Evolutionary conservation across 2,329 filamentous ascomycete genomes (phyloP), one percentile per base, ranked within the genome.

Genomic region (Phoma sp.): DNA sequence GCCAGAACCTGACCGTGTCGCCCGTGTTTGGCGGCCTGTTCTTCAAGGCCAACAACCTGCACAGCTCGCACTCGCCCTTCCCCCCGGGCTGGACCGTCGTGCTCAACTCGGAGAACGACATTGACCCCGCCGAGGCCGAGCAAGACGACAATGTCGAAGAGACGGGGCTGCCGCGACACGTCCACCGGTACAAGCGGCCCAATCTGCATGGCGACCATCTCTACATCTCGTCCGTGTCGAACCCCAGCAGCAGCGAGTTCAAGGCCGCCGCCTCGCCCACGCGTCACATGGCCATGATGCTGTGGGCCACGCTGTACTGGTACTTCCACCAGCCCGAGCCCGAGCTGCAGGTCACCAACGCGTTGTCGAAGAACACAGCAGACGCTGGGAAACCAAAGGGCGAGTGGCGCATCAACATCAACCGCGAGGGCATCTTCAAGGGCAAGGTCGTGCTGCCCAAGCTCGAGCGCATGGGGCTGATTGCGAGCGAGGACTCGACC

Each of bases 231-330:
- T 94, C 91, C 58, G 92, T 96, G 60, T 94, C 91, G 44, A 91
- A 90, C 63, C 92, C 94, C 0, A 89, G 89, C 44, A 90, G 82
- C 73, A 85, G 78, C 71, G 92, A 96, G 43, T 96, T 89, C 78
- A 91, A 90, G 71, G 86, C 91, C 1, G 85, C 89, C 1, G 86
- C 83, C 13, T 96, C 92, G 58, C 91, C 91, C 0, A 95, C 92
- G 0, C 83, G 93, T 39, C 91, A 96, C 77, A 91, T 96, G 57
- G 94, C 94, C 63, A 92, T 97, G 91, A 96, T 97, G 89, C 83
- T 98, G 6, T 98, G 92, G 91, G 87, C 92, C 31, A 93, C 92
- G 1, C 80, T 98, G 37, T 96, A 92, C 80, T 98, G 94, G 94
- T 98, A 98, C 80, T 98, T 97, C 67, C 93, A 97, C 77, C 91